These are phyloP conservation scores for Barnettozyma vustinii DNA, from an alignment of 805 yeast genomes.

Conservation along the genomic window DNA sequence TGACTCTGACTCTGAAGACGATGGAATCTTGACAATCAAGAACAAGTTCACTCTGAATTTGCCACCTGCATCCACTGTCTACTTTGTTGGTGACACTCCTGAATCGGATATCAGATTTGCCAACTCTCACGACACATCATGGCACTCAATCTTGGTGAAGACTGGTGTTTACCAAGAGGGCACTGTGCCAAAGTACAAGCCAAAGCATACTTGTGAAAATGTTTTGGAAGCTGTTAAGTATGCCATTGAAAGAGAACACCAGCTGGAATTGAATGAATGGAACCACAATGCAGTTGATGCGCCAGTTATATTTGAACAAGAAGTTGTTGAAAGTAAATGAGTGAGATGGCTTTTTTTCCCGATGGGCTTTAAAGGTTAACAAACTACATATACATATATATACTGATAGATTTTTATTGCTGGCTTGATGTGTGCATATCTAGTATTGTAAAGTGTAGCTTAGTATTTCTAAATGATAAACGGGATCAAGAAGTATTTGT, in stretches of 20 bases:
- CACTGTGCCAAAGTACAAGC: constrained; percentile 71
- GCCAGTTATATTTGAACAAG: constrained; percentile 42
- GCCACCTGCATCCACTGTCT: constrained; percentile 82
- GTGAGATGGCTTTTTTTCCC: background rate
- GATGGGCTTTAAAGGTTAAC: background rate
- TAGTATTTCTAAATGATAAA: constrained; percentile 42
- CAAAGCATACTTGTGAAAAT: constrained; percentile 66
- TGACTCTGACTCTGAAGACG: constrained; percentile 27
- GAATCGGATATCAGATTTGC: constrained; percentile 87
- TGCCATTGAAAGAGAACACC: constrained; percentile 79
- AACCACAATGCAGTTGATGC: constrained; percentile 51
- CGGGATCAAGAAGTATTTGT: constrained; percentile 78
- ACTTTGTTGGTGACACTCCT: constrained; percentile 88
- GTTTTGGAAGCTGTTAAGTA: constrained; percentile 79
- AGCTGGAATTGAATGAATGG: constrained; percentile 70
- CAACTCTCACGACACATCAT: constrained; percentile 75
- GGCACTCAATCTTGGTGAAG: constrained; percentile 81
- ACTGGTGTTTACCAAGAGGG: constrained; percentile 86
- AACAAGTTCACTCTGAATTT: constrained; percentile 45
- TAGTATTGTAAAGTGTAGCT: too few species aligned
- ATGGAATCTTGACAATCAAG: constrained; percentile 42
- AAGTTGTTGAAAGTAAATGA: constrained; percentile 16
- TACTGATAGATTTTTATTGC: background rate
- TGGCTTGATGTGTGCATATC: background rate
- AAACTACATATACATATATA: too few species aligned